phyloP scores from a whole-genome alignment of 108 stramenopile genomes.

The Nannochloropsis oceanica region DNA sequence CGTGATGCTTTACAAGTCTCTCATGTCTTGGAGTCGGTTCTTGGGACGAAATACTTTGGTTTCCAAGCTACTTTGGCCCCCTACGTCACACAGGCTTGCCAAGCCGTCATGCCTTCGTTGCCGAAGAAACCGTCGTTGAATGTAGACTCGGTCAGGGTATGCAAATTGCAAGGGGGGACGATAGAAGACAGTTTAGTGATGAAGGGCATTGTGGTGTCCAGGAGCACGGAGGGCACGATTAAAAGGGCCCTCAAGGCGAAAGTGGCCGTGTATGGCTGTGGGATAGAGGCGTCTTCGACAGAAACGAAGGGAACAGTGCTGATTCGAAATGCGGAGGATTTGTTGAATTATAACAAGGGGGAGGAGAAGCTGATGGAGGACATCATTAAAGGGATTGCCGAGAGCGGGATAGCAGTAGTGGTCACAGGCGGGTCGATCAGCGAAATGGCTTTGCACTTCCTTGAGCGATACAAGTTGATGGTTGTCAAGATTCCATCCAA shows the following conservation, averaged over 20 bases:
- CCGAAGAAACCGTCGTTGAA: conserved; percentile 42
- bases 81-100: conserved; percentile 77
- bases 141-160: conserved; percentile 80
- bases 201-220: conserved; percentile 76
- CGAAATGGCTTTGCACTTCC: conserved; percentile 86
- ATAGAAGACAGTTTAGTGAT: conserved; percentile 63
- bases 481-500: conserved; percentile 75
- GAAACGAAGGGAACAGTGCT: conserved; percentile 99
- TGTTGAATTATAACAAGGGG: conserved; percentile 88
- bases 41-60: neutral
- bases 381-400: conserved; percentile 80
- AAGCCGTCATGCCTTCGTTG: conserved; percentile 54
- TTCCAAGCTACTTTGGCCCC: conserved; percentile 62
- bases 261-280: conserved; percentile 85
- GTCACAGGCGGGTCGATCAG: conserved; percentile 75
- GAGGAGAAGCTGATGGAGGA: conserved; percentile 95
- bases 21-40: neutral
- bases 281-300: conserved; percentile 78
- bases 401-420: conserved; percentile 72
- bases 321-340: conserved; percentile 92
- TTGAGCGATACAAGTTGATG: conserved; percentile 73
- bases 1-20: conserved; percentile 27
- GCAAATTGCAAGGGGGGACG: conserved; percentile 77
- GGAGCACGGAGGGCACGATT: conserved; percentile 53
- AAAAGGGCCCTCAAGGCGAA: conserved; percentile 62